Evolutionary conservation across 305 asterid genomes (phyloP).

Genomic region (Fraxinus baroniana): DNA sequence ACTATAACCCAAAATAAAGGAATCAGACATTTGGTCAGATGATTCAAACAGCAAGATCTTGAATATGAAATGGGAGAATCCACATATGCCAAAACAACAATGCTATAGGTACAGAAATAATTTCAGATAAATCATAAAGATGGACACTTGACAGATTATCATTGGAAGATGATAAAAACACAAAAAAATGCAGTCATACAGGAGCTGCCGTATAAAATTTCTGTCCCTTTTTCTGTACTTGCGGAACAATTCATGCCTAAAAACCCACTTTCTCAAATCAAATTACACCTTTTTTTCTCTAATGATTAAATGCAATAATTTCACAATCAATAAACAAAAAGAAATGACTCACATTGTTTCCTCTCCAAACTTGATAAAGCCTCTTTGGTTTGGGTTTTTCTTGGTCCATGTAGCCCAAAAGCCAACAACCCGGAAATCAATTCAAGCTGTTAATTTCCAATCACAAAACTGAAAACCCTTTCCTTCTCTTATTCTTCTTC

Average conservation of each 20-base stretch:
- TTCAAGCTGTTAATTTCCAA: background rate
- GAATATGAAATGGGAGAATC: background rate
- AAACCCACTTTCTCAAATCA: background rate
- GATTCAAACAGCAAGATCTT: background rate
- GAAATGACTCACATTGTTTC: slow-evolving; percentile 61
- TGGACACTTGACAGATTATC: background rate
- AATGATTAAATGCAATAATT: background rate
- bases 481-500: slow-evolving; percentile 1
- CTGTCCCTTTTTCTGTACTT: background rate
- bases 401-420: slow-evolving; percentile 32
- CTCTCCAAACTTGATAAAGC: slow-evolving; percentile 76
- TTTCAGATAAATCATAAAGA: background rate
- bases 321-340: background rate
- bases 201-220: background rate
- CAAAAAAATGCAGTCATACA: background rate
- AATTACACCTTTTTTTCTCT: background rate
- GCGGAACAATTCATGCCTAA: background rate
- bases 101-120: background rate
- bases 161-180: background rate
- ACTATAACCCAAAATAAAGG: background rate
- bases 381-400: slow-evolving; percentile 36
- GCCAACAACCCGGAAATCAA: background rate
- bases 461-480: slow-evolving; percentile 14
- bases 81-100: background rate
- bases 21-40: background rate